Conservation (phyloP, 2,329 filamentous ascomycete species). For the Elsinoe necatrix region DNA sequence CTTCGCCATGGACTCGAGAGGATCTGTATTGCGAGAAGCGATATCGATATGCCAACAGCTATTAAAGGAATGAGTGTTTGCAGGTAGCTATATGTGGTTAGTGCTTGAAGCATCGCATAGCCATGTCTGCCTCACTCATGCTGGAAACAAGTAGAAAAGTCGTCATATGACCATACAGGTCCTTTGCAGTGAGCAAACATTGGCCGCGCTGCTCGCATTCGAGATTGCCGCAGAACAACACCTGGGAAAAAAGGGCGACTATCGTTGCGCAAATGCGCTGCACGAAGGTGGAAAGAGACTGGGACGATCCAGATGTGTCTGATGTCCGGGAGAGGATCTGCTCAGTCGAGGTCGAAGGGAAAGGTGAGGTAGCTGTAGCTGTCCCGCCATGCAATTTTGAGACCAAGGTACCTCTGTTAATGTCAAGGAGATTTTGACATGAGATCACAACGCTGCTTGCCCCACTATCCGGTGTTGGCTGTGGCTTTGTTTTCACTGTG, state of each 20-base stretch:
- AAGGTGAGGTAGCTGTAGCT: neutral
- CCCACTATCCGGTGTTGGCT: neutral
- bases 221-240: constrained; percentile 3
- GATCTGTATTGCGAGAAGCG: constrained; percentile 54
- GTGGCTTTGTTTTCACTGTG: neutral
- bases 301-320: neutral
- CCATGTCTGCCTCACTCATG: constrained; percentile 50
- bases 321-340: neutral
- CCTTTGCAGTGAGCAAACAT: constrained; percentile 52
- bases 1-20: constrained; percentile 25
- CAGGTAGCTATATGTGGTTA: constrained; percentile 54
- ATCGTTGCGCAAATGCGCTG: neutral
- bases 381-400: constrained; percentile 6
- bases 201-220: constrained; percentile 14
- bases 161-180: constrained; percentile 53
- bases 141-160: constrained; percentile 55
- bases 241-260: neutral
- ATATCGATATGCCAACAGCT: constrained; percentile 60
- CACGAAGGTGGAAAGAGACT: neutral
- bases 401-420: neutral
- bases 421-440: constrained; percentile 11
- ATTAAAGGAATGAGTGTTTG: constrained; percentile 71
- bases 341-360: neutral
- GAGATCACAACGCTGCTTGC: constrained; percentile 6
- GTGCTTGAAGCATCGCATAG: constrained; percentile 10